Evolutionary conservation across 176 grass and related monocot species (phyloP).

Genomic region (Oryza longistaminata): DNA sequence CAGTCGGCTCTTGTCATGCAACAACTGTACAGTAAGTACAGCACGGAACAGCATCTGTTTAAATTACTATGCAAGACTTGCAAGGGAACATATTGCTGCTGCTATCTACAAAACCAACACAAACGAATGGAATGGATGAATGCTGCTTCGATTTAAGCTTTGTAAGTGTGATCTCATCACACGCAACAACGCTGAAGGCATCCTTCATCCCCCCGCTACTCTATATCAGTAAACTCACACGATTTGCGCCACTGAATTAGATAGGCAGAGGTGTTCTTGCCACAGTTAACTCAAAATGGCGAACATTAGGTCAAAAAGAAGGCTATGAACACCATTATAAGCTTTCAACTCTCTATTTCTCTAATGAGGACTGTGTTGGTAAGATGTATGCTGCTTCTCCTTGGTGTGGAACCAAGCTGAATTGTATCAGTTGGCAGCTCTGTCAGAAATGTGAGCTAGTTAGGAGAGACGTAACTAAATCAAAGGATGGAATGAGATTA

Average conservation of each 20-base stretch:
- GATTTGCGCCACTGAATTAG: neutral
- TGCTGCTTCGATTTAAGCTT: neutral
- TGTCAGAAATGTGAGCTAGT: neutral
- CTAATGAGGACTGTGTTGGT: neutral
- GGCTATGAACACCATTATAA: neutral
- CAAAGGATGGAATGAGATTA: neutral
- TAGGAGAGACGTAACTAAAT: constrained; percentile 7
- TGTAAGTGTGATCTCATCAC: neutral
- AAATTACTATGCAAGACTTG: no score
- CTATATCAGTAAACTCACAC: constrained; percentile 10
- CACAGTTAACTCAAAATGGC: neutral
- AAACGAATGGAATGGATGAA: neutral
- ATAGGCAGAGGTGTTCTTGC: neutral
- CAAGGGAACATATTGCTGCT: neutral
- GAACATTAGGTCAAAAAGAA: constrained; percentile 34
- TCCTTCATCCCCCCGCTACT: neutral
- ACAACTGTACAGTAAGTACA: no score
- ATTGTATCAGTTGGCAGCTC: neutral
- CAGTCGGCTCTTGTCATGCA: no score
- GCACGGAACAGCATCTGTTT: no score
- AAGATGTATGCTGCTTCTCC: constrained; percentile 6
- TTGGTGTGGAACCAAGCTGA: neutral
- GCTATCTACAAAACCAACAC: neutral
- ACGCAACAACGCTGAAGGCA: neutral
- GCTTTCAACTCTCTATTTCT: neutral